Evolutionary conservation across 768 basidiomycete genomes (phyloP).

Genomic region (Russula olivacea): DNA sequence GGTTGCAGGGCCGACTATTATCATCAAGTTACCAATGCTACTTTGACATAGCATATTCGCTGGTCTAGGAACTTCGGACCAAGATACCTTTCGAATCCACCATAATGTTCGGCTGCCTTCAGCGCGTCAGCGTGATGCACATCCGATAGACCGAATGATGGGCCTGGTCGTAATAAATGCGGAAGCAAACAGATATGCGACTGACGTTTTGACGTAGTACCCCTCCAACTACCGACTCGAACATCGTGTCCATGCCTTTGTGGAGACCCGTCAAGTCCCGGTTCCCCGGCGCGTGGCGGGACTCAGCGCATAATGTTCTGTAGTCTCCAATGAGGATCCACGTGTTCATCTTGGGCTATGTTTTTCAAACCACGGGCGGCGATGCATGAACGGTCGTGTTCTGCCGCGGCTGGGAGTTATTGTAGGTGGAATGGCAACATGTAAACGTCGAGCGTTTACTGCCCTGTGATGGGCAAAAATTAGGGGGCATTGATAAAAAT

Average conservation of each 20-base stretch:
- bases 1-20: not conserved
- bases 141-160: conserved; percentile 32
- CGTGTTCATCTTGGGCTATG: conserved; percentile 55
- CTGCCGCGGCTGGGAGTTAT: conserved; percentile 46
- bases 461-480: conserved; percentile 41
- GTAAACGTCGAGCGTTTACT: conserved; percentile 71
- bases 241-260: conserved; percentile 71
- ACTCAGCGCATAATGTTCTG: conserved; percentile 68
- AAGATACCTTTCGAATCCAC: conserved; percentile 35
- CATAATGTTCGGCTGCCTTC: conserved; percentile 43
- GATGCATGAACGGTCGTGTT: conserved; percentile 55
- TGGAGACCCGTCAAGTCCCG: conserved; percentile 42
- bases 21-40: not conserved
- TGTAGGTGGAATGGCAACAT: conserved; percentile 57
- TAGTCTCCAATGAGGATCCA: conserved; percentile 68
- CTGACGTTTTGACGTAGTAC: conserved; percentile 76
- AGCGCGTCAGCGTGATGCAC: conserved; percentile 42
- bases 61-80: conserved; percentile 4
- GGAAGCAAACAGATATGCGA: conserved; percentile 33
- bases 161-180: conserved; percentile 29
- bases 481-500: not conserved
- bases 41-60: conserved; percentile 1
- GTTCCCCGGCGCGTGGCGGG: conserved; percentile 27
- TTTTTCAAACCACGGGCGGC: conserved; percentile 51
- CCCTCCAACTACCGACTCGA: conserved; percentile 70